A percentile compares a stretch with the other conserved stretches of the same genome.
These are phyloP conservation scores for Claviceps humidiphila DNA, from an alignment of 2,329 filamentous ascomycete species.

Conservation along the genomic window DNA sequence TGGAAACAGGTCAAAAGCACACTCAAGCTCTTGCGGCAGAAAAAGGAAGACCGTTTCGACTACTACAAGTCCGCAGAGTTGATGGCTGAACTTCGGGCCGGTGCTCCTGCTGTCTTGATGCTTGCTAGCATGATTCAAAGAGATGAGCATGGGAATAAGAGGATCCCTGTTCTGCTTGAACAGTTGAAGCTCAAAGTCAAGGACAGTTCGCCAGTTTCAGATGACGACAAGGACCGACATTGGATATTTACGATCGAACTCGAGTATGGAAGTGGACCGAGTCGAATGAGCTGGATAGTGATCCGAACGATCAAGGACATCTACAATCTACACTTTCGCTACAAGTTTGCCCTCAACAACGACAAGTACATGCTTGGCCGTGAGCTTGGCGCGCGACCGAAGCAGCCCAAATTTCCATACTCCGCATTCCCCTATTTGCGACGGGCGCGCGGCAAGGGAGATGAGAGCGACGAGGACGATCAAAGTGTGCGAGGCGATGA, in stretches of 20 bases:
- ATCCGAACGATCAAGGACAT: constrained; percentile 81
- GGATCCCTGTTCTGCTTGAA: constrained; percentile 88
- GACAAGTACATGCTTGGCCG: constrained; percentile 67
- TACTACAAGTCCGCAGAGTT: constrained; percentile 92
- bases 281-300: constrained; percentile 93
- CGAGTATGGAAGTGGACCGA: constrained; percentile 90
- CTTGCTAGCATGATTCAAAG: constrained; percentile 95
- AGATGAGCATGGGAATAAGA: constrained; percentile 88
- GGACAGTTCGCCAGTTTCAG: constrained; percentile 60
- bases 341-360: constrained; percentile 74
- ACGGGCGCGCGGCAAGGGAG: constrained; percentile 64
- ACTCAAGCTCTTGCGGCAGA: constrained; percentile 63
- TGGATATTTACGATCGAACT: constrained; percentile 82
- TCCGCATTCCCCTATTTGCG: constrained; percentile 84
- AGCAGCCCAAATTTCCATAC: constrained; percentile 80
- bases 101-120: constrained; percentile 84
- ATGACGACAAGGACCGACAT: constrained; percentile 54
- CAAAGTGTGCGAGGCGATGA: constrained; percentile 25
- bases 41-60: constrained; percentile 80
- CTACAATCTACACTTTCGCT: constrained; percentile 82
- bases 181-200: constrained; percentile 82
- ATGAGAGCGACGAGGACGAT: constrained; percentile 66
- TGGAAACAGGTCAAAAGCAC: constrained; percentile 92
- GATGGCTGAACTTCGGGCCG: constrained; percentile 87
- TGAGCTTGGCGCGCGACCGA: constrained; percentile 54